phyloP scores from a whole-genome alignment of 768 basidiomycete genomes.

The Psilocybe cyanescens region DNA sequence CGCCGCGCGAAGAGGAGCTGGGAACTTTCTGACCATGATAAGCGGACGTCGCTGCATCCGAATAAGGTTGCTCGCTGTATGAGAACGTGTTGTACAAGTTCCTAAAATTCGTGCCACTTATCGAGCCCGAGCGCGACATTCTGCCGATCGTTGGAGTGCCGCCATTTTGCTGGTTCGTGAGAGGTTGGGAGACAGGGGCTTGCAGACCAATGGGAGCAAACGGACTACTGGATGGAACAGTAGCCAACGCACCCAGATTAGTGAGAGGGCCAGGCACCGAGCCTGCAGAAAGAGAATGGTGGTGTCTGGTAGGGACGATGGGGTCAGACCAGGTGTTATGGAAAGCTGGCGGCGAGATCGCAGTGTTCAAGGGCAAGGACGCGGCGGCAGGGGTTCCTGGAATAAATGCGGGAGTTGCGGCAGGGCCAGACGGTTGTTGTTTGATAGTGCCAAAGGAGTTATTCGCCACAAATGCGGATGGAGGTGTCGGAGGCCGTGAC shows the following conservation, averaged over 20 bases:
- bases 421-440: constrained; percentile 24
- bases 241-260: constrained; percentile 19
- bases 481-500: constrained; percentile 39
- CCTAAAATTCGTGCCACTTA: constrained; percentile 45
- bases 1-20: constrained; percentile 16
- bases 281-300: constrained; percentile 46
- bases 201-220: constrained; percentile 17
- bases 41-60: constrained; percentile 16
- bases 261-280: constrained; percentile 26
- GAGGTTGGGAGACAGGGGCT: constrained; percentile 19
- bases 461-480: constrained; percentile 29
- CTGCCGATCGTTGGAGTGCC: constrained; percentile 47
- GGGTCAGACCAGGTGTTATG: constrained; percentile 44
- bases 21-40: constrained; percentile 22
- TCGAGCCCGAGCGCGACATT: constrained; percentile 62
- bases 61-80: constrained; percentile 25
- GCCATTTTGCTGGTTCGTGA: constrained; percentile 26
- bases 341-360: constrained; percentile 21
- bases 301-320: constrained; percentile 39
- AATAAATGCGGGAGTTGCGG: constrained; percentile 27
- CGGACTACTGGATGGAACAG: constrained; percentile 11
- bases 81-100: constrained; percentile 37
- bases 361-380: constrained; percentile 16
- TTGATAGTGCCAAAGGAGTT: constrained; percentile 33
- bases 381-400: constrained; percentile 13